Percentiles rank a stretch among this genome's conserved stretches.
These are phyloP conservation scores for Pisolithus marmoratus DNA, from an alignment of 768 basidiomycete species.

Conservation along the genomic window DNA sequence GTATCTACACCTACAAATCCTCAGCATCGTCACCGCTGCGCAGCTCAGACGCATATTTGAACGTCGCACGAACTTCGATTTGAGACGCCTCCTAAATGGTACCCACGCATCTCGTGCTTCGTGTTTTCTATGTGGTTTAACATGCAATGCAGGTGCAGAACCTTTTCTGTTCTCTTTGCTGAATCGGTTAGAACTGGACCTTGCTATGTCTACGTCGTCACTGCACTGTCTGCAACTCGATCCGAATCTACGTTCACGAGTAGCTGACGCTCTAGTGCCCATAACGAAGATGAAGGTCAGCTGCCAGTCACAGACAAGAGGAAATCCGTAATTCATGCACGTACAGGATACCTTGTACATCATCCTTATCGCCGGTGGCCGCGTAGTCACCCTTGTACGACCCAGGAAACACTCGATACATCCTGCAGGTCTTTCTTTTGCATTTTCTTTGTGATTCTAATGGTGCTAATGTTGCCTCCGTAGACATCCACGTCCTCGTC, in stretches of 20 bases:
- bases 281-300: slow-evolving; percentile 71
- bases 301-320: background rate
- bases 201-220: slow-evolving; percentile 77
- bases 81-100: slow-evolving; percentile 71
- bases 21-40: slow-evolving; percentile 81
- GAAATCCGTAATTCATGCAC: background rate
- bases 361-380: slow-evolving; percentile 71
- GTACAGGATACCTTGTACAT: slow-evolving; percentile 85
- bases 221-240: slow-evolving; percentile 79
- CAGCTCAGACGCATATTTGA: slow-evolving; percentile 87
- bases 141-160: slow-evolving; percentile 61
- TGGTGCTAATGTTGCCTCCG: background rate
- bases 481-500: slow-evolving; percentile 85
- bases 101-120: background rate
- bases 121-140: background rate
- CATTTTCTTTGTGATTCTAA: slow-evolving; percentile 1
- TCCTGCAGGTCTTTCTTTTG: slow-evolving; percentile 58
- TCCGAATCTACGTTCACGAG: slow-evolving; percentile 56
- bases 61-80: slow-evolving; percentile 85
- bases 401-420: slow-evolving; percentile 95
- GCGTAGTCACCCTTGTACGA: slow-evolving; percentile 80
- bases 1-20: slow-evolving; percentile 89
- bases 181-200: slow-evolving; percentile 64
- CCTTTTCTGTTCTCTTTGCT: slow-evolving; percentile 72
- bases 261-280: slow-evolving; percentile 80